phyloP scores from a whole-genome alignment of 2,329 filamentous ascomycete species.

The Talaromyces sp. region DNA sequence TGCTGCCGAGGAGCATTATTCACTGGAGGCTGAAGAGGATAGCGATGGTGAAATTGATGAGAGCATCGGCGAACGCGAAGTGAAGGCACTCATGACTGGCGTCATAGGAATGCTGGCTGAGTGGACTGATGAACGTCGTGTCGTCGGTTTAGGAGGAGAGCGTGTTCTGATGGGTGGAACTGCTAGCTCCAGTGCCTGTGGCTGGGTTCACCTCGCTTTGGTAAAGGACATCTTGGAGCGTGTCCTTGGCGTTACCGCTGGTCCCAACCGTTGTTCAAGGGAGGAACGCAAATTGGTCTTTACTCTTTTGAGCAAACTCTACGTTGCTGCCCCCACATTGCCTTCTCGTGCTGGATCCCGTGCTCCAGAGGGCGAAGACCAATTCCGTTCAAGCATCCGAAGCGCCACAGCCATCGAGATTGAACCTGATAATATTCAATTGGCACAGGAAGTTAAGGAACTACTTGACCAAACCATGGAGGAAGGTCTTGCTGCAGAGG shows the following conservation, averaged over 20 bases:
- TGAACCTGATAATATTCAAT: conserved; percentile 55
- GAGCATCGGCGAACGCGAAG: conserved; percentile 69
- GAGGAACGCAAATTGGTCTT: conserved; percentile 85
- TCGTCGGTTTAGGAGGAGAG: conserved; percentile 62
- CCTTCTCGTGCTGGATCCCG: conserved; percentile 41
- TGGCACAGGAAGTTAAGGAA: conserved; percentile 59
- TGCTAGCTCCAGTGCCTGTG: conserved; percentile 60
- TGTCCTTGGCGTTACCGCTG: conserved; percentile 56
- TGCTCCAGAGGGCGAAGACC: conserved; percentile 62
- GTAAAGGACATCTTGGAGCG: conserved; percentile 77
- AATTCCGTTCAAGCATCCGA: conserved; percentile 54
- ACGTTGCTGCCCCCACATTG: conserved; percentile 69
- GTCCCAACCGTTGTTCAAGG: conserved; percentile 46
- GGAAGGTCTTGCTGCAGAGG: conserved; percentile 45
- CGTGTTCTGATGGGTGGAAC: conserved; percentile 53
- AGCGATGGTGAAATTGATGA: conserved; percentile 75
- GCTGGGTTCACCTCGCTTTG: conserved; percentile 78
- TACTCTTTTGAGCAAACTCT: conserved; percentile 77
- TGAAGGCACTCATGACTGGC: conserved; percentile 65
- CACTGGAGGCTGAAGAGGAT: conserved; percentile 71
- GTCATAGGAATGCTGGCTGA: conserved; percentile 80
- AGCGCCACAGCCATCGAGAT: conserved; percentile 54
- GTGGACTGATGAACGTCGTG: conserved; percentile 91
- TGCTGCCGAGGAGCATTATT: conserved; percentile 64
- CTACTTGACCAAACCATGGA: conserved; percentile 60